phyloP scores from a whole-genome alignment of 192 early-diverging fungal species.

The Coemansia sp. region DNA sequence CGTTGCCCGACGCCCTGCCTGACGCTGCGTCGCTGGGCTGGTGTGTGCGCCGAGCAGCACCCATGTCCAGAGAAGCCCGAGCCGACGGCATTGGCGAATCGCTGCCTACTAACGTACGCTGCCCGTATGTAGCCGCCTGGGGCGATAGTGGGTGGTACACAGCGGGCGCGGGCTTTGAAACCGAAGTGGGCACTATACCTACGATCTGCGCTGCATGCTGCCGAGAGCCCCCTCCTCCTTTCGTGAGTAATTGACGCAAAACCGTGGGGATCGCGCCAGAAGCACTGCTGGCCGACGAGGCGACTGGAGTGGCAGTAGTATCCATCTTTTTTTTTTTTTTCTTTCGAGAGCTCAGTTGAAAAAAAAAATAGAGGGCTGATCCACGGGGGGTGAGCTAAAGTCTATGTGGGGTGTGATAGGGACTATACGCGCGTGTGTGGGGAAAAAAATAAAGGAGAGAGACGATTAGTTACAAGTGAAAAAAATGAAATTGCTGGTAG shows the following conservation, averaged over 20 bases:
- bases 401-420: neutral
- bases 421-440: neutral
- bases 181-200: constrained; percentile 45
- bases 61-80: constrained; percentile 41
- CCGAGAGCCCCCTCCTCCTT: constrained; percentile 21
- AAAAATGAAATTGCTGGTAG: neutral
- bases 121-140: constrained; percentile 23
- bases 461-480: neutral
- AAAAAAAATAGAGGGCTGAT: neutral
- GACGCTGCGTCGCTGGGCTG: constrained; percentile 8
- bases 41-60: neutral
- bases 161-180: constrained; percentile 39
- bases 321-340: constrained; percentile 20
- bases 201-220: constrained; percentile 54
- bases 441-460: neutral
- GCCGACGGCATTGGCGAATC: constrained; percentile 25
- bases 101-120: constrained; percentile 44
- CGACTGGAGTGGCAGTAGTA: constrained; percentile 15
- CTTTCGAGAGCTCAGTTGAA: neutral
- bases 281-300: constrained; percentile 16
- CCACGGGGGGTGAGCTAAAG: neutral
- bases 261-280: constrained; percentile 41
- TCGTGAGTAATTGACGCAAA: constrained; percentile 44
- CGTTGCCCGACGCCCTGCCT: constrained; percentile 13
- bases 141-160: constrained; percentile 23